These are phyloP conservation scores for Penicillium sp. DNA, from an alignment of 2,329 filamentous ascomycete genomes.

Conservation along the genomic window DNA sequence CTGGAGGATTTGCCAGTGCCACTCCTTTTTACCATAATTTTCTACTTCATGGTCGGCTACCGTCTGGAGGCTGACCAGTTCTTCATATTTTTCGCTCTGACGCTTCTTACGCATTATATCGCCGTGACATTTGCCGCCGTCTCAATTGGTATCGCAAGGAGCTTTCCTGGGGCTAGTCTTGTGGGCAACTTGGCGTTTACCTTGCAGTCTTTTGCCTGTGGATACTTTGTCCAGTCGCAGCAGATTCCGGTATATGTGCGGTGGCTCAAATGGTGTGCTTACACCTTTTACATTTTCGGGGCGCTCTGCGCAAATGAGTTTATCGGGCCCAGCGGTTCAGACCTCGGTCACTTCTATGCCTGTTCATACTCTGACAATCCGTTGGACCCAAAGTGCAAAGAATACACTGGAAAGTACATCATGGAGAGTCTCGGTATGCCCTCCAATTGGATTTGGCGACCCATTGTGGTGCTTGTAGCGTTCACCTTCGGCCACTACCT, in stretches of 20 bases:
- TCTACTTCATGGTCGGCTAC: conserved; percentile 80
- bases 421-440: conserved; percentile 72
- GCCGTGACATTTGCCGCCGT: conserved; percentile 72
- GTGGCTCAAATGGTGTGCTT: conserved; percentile 66
- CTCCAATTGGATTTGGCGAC: conserved; percentile 67
- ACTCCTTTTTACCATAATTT: conserved; percentile 70
- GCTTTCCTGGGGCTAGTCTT: conserved; percentile 72
- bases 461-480: conserved; percentile 65
- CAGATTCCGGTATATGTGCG: conserved; percentile 77
- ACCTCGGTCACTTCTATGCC: conserved; percentile 69
- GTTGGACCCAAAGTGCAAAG: conserved; percentile 66
- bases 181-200: conserved; percentile 76
- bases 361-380: conserved; percentile 68
- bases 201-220: conserved; percentile 73
- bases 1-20: conserved; percentile 76
- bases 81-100: conserved; percentile 72
- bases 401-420: conserved; percentile 72
- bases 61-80: conserved; percentile 67
- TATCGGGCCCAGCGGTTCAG: conserved; percentile 38
- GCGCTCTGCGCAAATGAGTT: conserved; percentile 76
- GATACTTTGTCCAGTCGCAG: conserved; percentile 75
- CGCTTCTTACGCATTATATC: conserved; percentile 73
- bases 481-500: conserved; percentile 68
- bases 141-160: conserved; percentile 67
- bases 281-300: conserved; percentile 66